Conservation (phyloP, 2,329 filamentous ascomycete species). For the Alternaria angustiovoidea region DNA sequence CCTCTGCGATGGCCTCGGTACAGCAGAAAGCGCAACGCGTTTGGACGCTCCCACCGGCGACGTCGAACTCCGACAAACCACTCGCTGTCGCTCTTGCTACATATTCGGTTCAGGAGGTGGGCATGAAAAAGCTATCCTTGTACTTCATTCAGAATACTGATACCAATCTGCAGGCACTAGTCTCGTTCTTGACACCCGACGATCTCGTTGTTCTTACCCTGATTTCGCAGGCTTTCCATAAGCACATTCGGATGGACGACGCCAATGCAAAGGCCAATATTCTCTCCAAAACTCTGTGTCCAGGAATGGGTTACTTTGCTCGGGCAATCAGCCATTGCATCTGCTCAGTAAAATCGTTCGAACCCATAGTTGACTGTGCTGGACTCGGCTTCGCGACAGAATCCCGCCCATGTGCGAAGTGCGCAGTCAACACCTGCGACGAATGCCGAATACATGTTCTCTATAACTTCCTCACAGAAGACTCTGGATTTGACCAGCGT, state of each 20-base stretch:
- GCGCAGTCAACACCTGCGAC: slow-evolving; percentile 36
- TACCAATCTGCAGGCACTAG: slow-evolving; percentile 2
- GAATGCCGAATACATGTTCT: slow-evolving; percentile 41
- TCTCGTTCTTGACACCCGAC: slow-evolving; percentile 11
- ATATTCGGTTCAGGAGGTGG: slow-evolving; percentile 20
- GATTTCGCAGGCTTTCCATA: slow-evolving; percentile 10
- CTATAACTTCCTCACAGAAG: slow-evolving; percentile 32
- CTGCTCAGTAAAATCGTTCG: slow-evolving; percentile 11
- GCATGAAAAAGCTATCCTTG: not conserved
- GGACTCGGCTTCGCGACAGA: slow-evolving; percentile 12
- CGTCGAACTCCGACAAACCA: slow-evolving; percentile 2
- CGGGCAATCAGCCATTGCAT: slow-evolving; percentile 4
- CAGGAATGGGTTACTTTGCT: slow-evolving; percentile 6
- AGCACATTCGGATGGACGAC: slow-evolving; percentile 16
- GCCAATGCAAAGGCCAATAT: slow-evolving; percentile 13
- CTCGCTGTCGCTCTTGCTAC: slow-evolving; percentile 4
- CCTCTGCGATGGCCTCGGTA: not conserved
- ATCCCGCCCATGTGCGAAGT: slow-evolving; percentile 28
- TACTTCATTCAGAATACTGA: not conserved
- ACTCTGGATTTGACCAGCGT: slow-evolving; percentile 26
- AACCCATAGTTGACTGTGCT: not conserved
- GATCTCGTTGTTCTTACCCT: slow-evolving; percentile 11
- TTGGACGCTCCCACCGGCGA: slow-evolving; percentile 10
- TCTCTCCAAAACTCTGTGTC: slow-evolving; percentile 20
- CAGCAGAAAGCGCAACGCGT: not conserved